Evolutionary conservation across 345 rosid genomes (phyloP).

Genomic region (Rhodomyrtus tomentosa): DNA sequence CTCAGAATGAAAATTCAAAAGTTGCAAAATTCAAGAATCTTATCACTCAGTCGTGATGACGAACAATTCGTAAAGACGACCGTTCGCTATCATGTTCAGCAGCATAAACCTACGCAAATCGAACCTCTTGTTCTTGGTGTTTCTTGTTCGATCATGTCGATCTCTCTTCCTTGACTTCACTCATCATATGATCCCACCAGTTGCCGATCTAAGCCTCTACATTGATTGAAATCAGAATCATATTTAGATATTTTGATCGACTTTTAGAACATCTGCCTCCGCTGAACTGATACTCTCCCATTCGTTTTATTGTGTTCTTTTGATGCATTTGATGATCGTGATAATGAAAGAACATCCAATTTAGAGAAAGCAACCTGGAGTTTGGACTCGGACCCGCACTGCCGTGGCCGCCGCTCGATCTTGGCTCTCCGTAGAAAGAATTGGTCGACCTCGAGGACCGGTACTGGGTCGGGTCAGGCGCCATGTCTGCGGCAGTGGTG

Average conservation of each 20-base stretch:
- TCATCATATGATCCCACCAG: no score
- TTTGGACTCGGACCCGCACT: neutral
- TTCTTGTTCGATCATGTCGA: neutral
- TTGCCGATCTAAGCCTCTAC: neutral
- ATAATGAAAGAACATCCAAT: neutral
- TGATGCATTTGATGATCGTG: neutral
- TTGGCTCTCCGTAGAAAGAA: neutral
- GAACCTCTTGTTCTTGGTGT: neutral
- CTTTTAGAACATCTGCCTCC: neutral
- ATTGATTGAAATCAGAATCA: neutral
- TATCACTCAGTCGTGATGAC: neutral
- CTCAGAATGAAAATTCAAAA: neutral
- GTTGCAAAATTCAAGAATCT: neutral
- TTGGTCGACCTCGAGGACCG: neutral
- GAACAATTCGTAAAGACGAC: no score
- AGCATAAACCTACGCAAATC: neutral
- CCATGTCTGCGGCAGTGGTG: neutral
- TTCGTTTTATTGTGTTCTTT: no score
- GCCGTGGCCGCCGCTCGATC: neutral
- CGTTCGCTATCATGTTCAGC: neutral
- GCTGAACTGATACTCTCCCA: neutral
- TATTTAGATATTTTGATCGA: no score
- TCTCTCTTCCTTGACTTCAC: neutral
- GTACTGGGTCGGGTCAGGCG: neutral
- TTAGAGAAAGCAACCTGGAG: neutral